Conservation (phyloP, 257 asterid species). For the Ajuga chamaepitys region DNA sequence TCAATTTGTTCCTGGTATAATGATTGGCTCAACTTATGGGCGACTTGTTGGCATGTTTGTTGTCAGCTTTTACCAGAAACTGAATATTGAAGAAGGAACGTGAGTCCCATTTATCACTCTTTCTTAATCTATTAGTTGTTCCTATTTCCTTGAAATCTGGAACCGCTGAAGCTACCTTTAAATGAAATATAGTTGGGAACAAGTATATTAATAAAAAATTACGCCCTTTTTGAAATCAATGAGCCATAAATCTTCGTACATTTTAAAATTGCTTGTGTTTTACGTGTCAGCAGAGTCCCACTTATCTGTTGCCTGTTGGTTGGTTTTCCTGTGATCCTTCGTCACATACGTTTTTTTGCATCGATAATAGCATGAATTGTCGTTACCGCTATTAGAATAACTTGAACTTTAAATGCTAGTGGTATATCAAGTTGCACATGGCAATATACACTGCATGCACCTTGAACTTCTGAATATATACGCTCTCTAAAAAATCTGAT, state of each 20-base stretch:
- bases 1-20: slow-evolving; percentile 95
- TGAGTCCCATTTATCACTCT: slow-evolving; percentile 33
- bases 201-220: too few relatives aligned
- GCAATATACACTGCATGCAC: neutral
- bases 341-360: neutral
- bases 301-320: neutral
- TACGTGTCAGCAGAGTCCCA: neutral
- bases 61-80: slow-evolving; percentile 71
- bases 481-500: slow-evolving; percentile 9
- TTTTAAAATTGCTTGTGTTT: neutral
- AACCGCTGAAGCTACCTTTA: neutral
- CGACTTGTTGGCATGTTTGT: slow-evolving; percentile 99
- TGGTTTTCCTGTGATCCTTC: neutral
- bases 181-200: neutral
- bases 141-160: neutral
- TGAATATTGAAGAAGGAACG: slow-evolving; percentile 98
- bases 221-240: too few relatives aligned
- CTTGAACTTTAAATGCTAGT: neutral
- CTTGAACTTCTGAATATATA: neutral
- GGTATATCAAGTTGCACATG: neutral
- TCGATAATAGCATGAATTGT: neutral
- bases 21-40: slow-evolving; percentile 98
- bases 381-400: neutral
- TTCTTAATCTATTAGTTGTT: neutral
- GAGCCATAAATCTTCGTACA: too few relatives aligned